Evolutionary conservation across 495 filamentous ascomycete genomes (phyloP).

Genomic region (Pyrenopolyporus hunteri): DNA sequence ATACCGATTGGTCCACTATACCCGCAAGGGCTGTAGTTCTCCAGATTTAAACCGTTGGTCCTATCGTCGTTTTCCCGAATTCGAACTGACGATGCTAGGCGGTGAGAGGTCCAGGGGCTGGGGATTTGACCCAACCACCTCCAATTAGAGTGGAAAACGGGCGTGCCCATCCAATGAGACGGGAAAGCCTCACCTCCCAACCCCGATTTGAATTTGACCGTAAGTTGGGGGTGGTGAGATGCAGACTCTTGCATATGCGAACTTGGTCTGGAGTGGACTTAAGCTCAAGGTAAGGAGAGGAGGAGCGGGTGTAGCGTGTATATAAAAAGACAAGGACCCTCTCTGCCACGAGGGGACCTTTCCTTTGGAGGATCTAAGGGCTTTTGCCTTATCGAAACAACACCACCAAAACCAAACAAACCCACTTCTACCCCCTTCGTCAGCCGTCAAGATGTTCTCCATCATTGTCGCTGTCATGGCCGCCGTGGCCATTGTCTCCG

Average conservation of each 20-base stretch:
- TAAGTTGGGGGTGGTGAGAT: constrained; percentile 16
- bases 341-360: constrained; percentile 5
- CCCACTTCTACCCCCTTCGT: neutral
- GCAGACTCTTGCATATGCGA: constrained; percentile 15
- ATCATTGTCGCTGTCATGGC: constrained; percentile 35
- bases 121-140: constrained; percentile 34
- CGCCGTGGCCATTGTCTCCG: constrained; percentile 21
- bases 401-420: constrained; percentile 26
- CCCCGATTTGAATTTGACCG: constrained; percentile 22
- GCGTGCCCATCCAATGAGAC: constrained; percentile 22
- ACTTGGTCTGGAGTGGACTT: constrained; percentile 7
- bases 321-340: constrained; percentile 29
- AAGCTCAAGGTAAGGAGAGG: constrained; percentile 13
- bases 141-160: constrained; percentile 9
- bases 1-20: constrained; percentile 22
- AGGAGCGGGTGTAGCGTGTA: constrained; percentile 13
- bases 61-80: constrained; percentile 28
- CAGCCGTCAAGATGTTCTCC: constrained; percentile 34
- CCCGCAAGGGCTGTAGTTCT: constrained; percentile 18
- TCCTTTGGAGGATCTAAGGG: constrained; percentile 18
- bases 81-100: constrained; percentile 18
- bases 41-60: constrained; percentile 11
- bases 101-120: constrained; percentile 28
- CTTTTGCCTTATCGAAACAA: constrained; percentile 29
- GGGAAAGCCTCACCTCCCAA: constrained; percentile 9